Base-by-base conservation (phyloP, 2,329 filamentous ascomycete species). In the Lachnellula subtilissima region DNA sequence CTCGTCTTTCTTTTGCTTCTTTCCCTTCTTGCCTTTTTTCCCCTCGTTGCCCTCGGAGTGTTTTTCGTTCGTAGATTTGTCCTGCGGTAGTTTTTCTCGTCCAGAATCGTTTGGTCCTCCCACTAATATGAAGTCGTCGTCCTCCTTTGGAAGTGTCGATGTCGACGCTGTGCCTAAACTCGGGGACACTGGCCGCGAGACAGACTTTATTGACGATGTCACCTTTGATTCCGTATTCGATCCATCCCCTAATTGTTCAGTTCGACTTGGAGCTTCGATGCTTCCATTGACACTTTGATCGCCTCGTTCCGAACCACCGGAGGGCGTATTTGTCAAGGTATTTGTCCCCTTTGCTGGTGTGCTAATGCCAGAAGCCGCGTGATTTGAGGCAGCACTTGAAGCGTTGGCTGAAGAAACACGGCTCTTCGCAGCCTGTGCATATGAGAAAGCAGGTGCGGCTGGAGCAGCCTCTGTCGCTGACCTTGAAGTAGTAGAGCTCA, bases 391-490 rank as follows among this genome's bases (percentile, higher is more conserved):
- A 48, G 62, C 60, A 23, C 61, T 57, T 19, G 64, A 64, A 32
- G 61, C 56, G 49, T 64, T 61, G 19, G 63, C 62, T 37, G 64
- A 45, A 42, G 65, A 42, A 55, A 61, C 57, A 67, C 87, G 82
- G 69, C 92, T 91, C 74, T 94, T 94, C 58, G 93, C 93, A 70
- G 93, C 93, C 80, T 96, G 91, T 67, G 93, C 93, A 74, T 97
- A 97, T 58, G 93, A 97, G 72, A 97, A 96, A 36, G 83, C 78
- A 59, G 83, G 78, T 61, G 82, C 69, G 51, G 62, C 61, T 49
- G 66, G 56, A 48, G 61, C 49, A 52, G 60, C 60, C 50, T 76
- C 68, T 68, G 67, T 65, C 39, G 63, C 57, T 19, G 69, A 61
- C 63, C 68, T 72, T 53, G 67, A 68, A 54, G 70, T 65, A 55